phyloP scores from a whole-genome alignment of 495 filamentous ascomycete genomes.

The Hypoxylon trugodes region DNA sequence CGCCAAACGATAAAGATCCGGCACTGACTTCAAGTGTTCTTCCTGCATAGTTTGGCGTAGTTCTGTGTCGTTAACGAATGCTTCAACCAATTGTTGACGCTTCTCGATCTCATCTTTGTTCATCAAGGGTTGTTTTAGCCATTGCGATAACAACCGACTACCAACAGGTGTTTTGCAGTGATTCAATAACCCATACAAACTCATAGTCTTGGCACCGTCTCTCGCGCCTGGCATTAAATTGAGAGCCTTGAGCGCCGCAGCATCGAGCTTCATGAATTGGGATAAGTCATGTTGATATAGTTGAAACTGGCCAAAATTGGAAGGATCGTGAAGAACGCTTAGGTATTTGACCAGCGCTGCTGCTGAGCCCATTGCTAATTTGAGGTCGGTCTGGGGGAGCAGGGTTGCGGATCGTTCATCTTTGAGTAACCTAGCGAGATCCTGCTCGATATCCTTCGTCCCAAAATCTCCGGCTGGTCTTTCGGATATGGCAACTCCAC shows the following conservation, averaged over 20 bases:
- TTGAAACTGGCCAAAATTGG: slow-evolving; percentile 96
- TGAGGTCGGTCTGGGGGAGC: slow-evolving; percentile 90
- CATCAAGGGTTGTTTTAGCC: slow-evolving; percentile 99
- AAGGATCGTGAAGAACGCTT: slow-evolving; percentile 85
- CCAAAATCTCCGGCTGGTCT: slow-evolving; percentile 79
- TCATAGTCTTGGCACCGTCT: slow-evolving; percentile 98
- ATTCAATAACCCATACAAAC: slow-evolving; percentile 90
- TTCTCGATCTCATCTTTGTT: slow-evolving; percentile 87
- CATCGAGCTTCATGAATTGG: slow-evolving; percentile 99
- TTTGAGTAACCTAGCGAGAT: slow-evolving; percentile 83
- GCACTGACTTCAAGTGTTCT: slow-evolving; percentile 91
- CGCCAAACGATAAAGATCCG: slow-evolving; percentile 90
- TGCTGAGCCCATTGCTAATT: slow-evolving; percentile 95
- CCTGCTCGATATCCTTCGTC: slow-evolving; percentile 94
- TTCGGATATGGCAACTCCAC: slow-evolving; percentile 88
- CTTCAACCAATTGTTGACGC: slow-evolving; percentile 92
- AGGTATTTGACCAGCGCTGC: slow-evolving; percentile 95
- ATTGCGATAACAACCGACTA: slow-evolving; percentile 89
- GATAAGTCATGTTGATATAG: slow-evolving; percentile 97
- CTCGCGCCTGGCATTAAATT: slow-evolving; percentile 96
- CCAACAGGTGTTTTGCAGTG: slow-evolving; percentile 98
- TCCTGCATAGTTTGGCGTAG: slow-evolving; percentile 98
- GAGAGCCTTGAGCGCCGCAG: slow-evolving; percentile 89
- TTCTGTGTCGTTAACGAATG: slow-evolving; percentile 92
- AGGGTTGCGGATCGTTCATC: slow-evolving; percentile 81